Base-by-base conservation (phyloP, 208 protist genomes). In the Crithidia mellificae region DNA sequence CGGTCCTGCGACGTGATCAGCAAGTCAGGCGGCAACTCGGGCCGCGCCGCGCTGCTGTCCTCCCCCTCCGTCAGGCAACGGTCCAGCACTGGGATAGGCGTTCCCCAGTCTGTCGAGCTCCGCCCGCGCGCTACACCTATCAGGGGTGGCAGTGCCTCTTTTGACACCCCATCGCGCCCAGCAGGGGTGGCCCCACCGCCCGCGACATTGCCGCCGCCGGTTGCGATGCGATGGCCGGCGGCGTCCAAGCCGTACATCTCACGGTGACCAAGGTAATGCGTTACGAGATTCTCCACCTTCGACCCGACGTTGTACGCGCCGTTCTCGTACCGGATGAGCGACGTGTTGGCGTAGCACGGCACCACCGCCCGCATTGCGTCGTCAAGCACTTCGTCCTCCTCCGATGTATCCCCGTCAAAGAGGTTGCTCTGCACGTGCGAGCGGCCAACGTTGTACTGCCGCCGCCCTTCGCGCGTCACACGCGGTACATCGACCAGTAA, bases 271-370 rank as follows among this genome's bases (percentile, higher is more conserved):
- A 91, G 64, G 53, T 92, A 92, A 72, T 95, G 90, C 7, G 59
- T 46, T 5, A 79, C 74, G 27, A 95, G 75, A 6, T 57, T 77
- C 17, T 71, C 77, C 22, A 61, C 68, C 51, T 66, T 70, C 1
- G 83, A 90, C 30, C 90, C 90, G 6, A 91, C 72, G 66, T 95
- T 95, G 77, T 95, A 95, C 24, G 86, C 85, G n/a, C 80, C 80
- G 41, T 77, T 66, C 20, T 85, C 87, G 66, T 93, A 95, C 12
- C 90, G 82, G 22, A 95, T 78, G 25, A 83, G 71, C 9, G 64
- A 77, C 20, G 73, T 64, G 44, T 79, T 72, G 2, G 78, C 75
- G 72, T 90, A 95, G 34, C 69, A 52, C 15, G 90, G 90, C 41
- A 92, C 87, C 49, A 92, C 87, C 2, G 81, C 90, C 6, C 83